Evolutionary conservation across 1,284 basidiomycete species (phyloP).

Genomic region (Naganishia liquefaciens): DNA sequence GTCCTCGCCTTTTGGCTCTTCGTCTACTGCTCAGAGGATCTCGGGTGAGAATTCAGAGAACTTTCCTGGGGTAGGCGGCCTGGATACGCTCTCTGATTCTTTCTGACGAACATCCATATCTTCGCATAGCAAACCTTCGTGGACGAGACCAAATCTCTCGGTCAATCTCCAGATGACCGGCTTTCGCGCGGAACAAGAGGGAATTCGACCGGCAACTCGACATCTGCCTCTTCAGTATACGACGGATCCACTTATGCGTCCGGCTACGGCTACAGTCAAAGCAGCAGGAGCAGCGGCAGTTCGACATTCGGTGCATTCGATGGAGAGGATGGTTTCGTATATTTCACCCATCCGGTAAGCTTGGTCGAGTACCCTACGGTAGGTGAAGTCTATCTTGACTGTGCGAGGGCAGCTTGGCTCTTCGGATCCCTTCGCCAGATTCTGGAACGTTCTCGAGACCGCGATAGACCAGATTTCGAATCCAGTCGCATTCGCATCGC

Average conservation of each 20-base stretch:
- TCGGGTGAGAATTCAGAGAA: background rate
- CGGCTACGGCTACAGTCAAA: slow-evolving; percentile 6
- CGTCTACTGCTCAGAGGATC: background rate
- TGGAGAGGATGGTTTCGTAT: slow-evolving; percentile 29
- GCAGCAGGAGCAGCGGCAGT: slow-evolving; percentile 20
- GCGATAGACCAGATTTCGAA: slow-evolving; percentile 51
- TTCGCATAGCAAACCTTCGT: too few relatives aligned
- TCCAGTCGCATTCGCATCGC: slow-evolving; percentile 50
- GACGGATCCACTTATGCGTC: slow-evolving; percentile 16
- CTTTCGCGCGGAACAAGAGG: background rate
- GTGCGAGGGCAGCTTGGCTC: slow-evolving; percentile 40
- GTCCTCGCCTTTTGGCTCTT: background rate
- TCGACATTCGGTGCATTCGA: slow-evolving; percentile 19
- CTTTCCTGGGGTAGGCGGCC: too few relatives aligned
- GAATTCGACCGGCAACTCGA: background rate
- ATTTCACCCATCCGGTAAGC: slow-evolving; percentile 30
- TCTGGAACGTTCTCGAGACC: slow-evolving; percentile 54
- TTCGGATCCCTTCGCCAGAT: slow-evolving; percentile 51
- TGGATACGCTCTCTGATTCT: too few relatives aligned
- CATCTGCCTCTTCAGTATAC: slow-evolving; percentile 17
- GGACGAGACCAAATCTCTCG: background rate
- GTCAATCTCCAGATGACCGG: slow-evolving; percentile 12
- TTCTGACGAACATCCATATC: too few relatives aligned
- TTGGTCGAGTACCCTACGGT: background rate
- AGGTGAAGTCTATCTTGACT: background rate